Evolutionary conservation across 331 rosid genomes (phyloP), one percentile per base, ranked within the genome.

Genomic region (Rhamnella rubrinervis): DNA sequence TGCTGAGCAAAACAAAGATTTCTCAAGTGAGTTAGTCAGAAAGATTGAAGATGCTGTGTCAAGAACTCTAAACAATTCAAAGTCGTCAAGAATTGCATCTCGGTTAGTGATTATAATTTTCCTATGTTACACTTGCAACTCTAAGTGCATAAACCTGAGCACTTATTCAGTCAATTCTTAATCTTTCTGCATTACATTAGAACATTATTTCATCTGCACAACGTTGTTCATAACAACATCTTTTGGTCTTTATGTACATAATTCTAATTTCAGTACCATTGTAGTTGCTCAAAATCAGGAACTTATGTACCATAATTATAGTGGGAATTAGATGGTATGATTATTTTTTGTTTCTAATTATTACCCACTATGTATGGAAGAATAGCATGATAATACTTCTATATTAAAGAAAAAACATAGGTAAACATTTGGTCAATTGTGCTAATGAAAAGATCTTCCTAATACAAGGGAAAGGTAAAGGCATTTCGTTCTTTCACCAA

Each of bases 1-100:
- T 66, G 95, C 95, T 35, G 98, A 93, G 78, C 84, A 87, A 86
- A 80, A 77, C 79, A 78, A 80, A 81, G 97, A 87, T 74, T 86
- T 85, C 72, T 85, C 85, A 4, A 50, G 68, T 17, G 96, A 87
- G 68, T 83, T 93, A 85, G 72, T 80, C 53, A 84, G 91, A 82
- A 93, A 89, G 96, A 85, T 91, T 74, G 95, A 90, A 79, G 97
- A 93, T 78, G 92, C 91, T 50, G 79, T 88, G 40, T 63, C 86
- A 60, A 92, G 89, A 83, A 71, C 74, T 85, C 80, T 77, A 65
- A 86, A 75, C 83, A 87, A 74, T 75, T 82, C 91, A 25, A 87
- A 69, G 67, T 79, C 91, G 60, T 78, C 87, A 52, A 86, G 81
- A 78, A 69, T 85, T 79, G 67, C 83, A 79, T 61, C 88, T 58